These are phyloP conservation scores for Phytophthora podocarpi DNA, from an alignment of 352 stramenopile species.

Conservation along the genomic window DNA sequence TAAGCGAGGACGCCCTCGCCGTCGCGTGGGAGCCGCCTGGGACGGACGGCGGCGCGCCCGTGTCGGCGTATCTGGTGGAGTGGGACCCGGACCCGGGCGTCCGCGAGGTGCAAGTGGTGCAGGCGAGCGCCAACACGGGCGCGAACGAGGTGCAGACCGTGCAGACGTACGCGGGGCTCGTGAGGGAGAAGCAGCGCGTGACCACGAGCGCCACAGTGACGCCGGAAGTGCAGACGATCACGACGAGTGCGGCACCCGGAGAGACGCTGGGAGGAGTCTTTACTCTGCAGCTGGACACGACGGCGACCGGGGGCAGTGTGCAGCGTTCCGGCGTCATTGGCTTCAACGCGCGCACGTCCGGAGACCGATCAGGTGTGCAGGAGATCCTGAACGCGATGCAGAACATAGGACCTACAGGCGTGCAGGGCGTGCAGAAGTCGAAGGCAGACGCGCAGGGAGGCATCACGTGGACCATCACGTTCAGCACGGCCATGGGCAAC, in stretches of 20 bases:
- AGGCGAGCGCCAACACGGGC: constrained; percentile 80
- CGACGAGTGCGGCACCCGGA: constrained; percentile 79
- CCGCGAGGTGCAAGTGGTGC: constrained; percentile 90
- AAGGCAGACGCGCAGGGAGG: constrained; percentile 81
- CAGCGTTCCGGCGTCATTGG: constrained; percentile 94
- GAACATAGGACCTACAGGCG: constrained; percentile 65
- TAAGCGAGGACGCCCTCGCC: constrained; percentile 74
- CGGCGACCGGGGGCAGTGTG: constrained; percentile 74
- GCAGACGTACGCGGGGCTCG: constrained; percentile 77
- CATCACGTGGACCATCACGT: constrained; percentile 93
- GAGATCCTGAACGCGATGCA: constrained; percentile 85
- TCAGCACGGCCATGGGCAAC: constrained; percentile 69
- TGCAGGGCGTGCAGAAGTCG: constrained; percentile 67
- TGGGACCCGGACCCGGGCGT: constrained; percentile 92
- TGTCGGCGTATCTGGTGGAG: constrained; percentile 88
- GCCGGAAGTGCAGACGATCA: constrained; percentile 86
- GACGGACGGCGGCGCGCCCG: constrained; percentile 71
- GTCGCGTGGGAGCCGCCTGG: constrained; percentile 78
- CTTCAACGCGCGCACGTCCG: constrained; percentile 68
- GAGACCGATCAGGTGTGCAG: constrained; percentile 51
- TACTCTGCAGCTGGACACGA: constrained; percentile 92
- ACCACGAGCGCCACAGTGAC: constrained; percentile 66
- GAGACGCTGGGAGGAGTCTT: constrained; percentile 90
- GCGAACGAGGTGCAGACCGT: constrained; percentile 95
- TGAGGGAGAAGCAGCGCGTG: constrained; percentile 92